Percentiles rank a stretch among this genome's conserved stretches.
Evolutionary conservation across 768 basidiomycete genomes (phyloP).

Genomic region (Xerocomus brunneocitrinus): DNA sequence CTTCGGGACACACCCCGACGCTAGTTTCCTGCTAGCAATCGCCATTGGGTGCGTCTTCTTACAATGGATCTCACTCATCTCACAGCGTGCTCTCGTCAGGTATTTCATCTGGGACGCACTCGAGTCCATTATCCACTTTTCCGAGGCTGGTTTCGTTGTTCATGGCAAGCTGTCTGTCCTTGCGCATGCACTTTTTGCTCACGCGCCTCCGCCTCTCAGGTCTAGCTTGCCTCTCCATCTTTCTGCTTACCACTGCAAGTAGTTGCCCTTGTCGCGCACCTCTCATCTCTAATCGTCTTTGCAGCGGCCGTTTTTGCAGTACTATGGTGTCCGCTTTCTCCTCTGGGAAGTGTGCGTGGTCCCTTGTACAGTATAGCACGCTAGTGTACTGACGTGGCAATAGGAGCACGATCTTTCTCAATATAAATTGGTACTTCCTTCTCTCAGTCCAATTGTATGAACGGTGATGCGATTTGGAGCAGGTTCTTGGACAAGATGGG

Average conservation of each 20-base stretch:
- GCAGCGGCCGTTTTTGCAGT: conserved; percentile 72
- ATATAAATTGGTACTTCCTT: conserved; percentile 71
- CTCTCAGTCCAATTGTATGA: not conserved
- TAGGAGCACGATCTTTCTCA: conserved; percentile 82
- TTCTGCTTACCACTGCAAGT: conserved; percentile 66
- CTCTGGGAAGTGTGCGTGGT: conserved; percentile 71
- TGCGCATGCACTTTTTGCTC: not conserved
- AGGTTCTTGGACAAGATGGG: conserved; percentile 79
- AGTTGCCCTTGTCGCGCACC: not conserved
- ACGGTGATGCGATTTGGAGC: not conserved
- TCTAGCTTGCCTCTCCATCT: conserved; percentile 60
- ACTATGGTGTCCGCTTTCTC: conserved; percentile 72
- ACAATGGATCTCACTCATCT: not conserved
- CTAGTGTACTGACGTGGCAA: conserved; percentile 4
- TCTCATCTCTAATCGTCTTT: conserved; percentile 1
- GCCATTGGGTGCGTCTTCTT: conserved; percentile 56
- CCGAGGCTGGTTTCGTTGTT: conserved; percentile 68
- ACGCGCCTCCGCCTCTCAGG: conserved; percentile 34
- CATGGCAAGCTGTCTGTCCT: conserved; percentile 49
- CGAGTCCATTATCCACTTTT: conserved; percentile 64
- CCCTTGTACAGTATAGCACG: not conserved
- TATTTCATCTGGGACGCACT: conserved; percentile 85
- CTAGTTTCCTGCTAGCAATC: conserved; percentile 60
- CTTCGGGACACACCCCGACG: conserved; percentile 66
- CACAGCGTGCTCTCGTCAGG: conserved; percentile 29